phyloP scores from a whole-genome alignment of 139 green algal species.

The Chlorella sorokiniana region DNA sequence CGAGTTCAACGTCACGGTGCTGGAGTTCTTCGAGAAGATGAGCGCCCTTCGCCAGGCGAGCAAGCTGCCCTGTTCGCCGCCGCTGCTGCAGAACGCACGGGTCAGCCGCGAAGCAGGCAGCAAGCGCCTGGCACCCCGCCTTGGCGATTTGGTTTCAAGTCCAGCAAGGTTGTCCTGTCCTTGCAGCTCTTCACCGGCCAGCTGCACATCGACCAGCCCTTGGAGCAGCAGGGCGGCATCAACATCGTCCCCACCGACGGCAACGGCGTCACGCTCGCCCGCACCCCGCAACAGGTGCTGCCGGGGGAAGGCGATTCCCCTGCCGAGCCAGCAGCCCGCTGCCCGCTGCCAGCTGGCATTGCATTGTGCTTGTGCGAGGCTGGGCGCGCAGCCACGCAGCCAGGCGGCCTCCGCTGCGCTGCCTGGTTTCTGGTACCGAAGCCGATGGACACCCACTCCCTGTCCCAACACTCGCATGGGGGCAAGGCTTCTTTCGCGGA shows the following conservation, averaged over 20 bases:
- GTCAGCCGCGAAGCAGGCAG: too few relatives aligned
- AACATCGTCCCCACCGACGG: constrained; percentile 28
- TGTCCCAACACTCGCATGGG: too few relatives aligned
- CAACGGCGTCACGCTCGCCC: constrained; percentile 46
- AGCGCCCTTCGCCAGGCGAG: constrained; percentile 5
- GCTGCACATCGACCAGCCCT: constrained; percentile 21
- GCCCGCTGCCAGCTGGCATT: not conserved
- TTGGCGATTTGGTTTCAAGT: not conserved
- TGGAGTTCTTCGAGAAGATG: constrained; percentile 27
- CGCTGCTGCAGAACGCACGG: not conserved
- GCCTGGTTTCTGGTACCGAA: too few relatives aligned
- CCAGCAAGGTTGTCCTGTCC: not conserved
- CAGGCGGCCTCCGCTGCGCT: too few relatives aligned
- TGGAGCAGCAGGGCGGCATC: not conserved
- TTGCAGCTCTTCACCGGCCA: constrained; percentile 6
- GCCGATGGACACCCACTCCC: too few relatives aligned
- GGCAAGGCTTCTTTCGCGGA: not conserved
- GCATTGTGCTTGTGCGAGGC: not conserved
- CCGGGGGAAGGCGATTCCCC: too few relatives aligned
- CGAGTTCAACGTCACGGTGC: constrained; percentile 28
- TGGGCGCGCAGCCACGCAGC: too few relatives aligned
- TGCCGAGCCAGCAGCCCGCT: too few relatives aligned
- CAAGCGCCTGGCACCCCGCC: not conserved
- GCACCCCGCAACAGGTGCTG: constrained; percentile 42
- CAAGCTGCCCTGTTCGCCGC: not conserved